These are phyloP conservation scores for Clavulina sp. DNA, from an alignment of 768 basidiomycete species.

Conservation along the genomic window DNA sequence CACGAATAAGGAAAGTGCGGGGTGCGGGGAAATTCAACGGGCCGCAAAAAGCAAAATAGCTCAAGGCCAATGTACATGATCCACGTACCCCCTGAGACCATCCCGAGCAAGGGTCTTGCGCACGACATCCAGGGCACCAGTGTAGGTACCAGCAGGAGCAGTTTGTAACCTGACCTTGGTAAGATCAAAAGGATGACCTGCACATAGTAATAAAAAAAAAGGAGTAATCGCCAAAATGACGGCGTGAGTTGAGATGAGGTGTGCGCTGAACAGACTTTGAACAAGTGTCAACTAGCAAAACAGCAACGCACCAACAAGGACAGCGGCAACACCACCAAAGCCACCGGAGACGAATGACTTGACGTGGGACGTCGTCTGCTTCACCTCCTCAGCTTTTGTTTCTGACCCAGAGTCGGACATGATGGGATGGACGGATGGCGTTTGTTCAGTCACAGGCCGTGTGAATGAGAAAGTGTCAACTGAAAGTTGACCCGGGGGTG, in stretches of 20 bases:
- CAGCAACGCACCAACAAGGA: conserved; percentile 61
- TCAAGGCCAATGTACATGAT: background rate
- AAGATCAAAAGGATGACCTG: conserved; percentile 95
- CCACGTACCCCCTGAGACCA: conserved; percentile 63
- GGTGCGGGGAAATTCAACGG: background rate
- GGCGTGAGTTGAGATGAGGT: too few relatives aligned
- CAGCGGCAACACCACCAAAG: conserved; percentile 73
- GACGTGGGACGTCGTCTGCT: conserved; percentile 23
- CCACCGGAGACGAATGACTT: conserved; percentile 93
- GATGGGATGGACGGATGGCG: too few relatives aligned
- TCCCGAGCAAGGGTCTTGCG: conserved; percentile 81
- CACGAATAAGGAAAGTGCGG: background rate
- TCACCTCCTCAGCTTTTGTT: background rate
- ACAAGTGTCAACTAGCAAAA: background rate
- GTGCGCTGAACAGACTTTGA: background rate
- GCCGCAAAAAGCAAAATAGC: background rate
- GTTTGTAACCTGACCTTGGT: conserved; percentile 96
- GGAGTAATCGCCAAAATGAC: background rate
- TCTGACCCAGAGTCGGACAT: background rate
- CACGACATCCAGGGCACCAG: conserved; percentile 83
- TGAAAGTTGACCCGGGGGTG: too few relatives aligned
- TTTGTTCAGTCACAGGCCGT: background rate
- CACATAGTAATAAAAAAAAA: background rate
- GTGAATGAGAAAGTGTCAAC: too few relatives aligned
- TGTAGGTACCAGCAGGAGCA: conserved; percentile 73